Evolutionary conservation across 208 protist genomes (phyloP).

Genomic region (Novymonas esmeraldas): DNA sequence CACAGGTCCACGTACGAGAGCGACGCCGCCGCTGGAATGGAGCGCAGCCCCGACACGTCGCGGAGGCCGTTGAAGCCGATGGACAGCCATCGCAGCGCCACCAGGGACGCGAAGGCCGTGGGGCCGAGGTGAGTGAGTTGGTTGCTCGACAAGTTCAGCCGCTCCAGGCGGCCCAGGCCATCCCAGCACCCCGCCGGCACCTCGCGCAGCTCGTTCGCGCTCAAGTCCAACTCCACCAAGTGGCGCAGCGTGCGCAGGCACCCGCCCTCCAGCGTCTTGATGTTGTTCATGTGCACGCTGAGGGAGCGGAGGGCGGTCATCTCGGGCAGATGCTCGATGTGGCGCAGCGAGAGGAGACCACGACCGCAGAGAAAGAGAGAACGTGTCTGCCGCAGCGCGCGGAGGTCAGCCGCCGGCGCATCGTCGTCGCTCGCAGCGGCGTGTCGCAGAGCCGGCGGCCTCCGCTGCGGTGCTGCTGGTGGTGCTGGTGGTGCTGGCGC

Average conservation of each 20-base stretch:
- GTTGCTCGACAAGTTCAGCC: constrained; percentile 83
- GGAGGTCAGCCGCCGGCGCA: constrained; percentile 14
- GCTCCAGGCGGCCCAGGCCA: constrained; percentile 48
- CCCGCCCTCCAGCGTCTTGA: constrained; percentile 42
- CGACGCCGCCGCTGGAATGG: constrained; percentile 44
- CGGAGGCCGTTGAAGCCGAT: constrained; percentile 73
- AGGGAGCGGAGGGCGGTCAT: constrained; percentile 63
- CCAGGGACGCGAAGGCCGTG: constrained; percentile 37
- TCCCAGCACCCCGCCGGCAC: constrained; percentile 35
- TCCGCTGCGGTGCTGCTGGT: neutral
- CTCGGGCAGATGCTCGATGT: constrained; percentile 61
- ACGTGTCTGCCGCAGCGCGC: constrained; percentile 41
- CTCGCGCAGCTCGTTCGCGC: constrained; percentile 70
- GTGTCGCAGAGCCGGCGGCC: neutral
- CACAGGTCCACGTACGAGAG: constrained; percentile 71
- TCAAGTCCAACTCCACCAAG: constrained; percentile 78
- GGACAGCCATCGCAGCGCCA: constrained; percentile 67
- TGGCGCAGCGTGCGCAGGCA: constrained; percentile 39
- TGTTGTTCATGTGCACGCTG: constrained; percentile 83
- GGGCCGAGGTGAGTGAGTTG: constrained; percentile 36
- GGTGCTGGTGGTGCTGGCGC: neutral
- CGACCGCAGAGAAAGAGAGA: constrained; percentile 73
- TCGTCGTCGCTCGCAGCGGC: constrained; percentile 18
- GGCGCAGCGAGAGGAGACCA: constrained; percentile 60
- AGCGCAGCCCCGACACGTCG: constrained; percentile 46